Conservation (phyloP, 2,329 filamentous ascomycete genomes). For the Dactylonectria macrodidyma region DNA sequence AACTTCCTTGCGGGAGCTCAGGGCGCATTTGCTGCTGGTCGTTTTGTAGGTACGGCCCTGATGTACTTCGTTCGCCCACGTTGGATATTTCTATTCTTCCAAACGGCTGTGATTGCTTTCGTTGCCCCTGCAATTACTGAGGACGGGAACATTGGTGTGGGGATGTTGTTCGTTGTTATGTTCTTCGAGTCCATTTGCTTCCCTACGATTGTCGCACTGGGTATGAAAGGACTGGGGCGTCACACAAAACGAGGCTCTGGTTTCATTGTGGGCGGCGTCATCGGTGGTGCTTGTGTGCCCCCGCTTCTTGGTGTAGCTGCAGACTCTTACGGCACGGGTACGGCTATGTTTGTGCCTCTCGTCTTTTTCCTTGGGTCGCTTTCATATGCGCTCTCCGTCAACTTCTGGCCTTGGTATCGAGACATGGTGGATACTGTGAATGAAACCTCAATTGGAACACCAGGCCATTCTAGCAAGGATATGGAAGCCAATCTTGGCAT, state of each 20-base stretch:
- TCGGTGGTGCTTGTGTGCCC: constrained; percentile 81
- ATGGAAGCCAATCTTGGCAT: not conserved
- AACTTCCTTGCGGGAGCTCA: constrained; percentile 82
- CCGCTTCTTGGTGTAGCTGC: constrained; percentile 78
- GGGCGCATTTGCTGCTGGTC: constrained; percentile 79
- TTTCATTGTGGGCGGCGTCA: constrained; percentile 77
- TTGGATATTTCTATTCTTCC: constrained; percentile 76
- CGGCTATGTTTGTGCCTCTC: constrained; percentile 77
- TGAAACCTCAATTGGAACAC: not conserved
- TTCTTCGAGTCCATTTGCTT: constrained; percentile 88
- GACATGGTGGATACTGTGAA: not conserved
- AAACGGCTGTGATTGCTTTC: constrained; percentile 77
- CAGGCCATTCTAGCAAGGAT: not conserved
- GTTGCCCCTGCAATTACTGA: constrained; percentile 63
- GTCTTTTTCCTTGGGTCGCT: constrained; percentile 69
- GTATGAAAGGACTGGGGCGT: constrained; percentile 80
- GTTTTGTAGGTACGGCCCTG: constrained; percentile 77
- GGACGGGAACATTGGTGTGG: constrained; percentile 62
- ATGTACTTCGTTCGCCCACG: constrained; percentile 79
- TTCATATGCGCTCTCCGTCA: constrained; percentile 72
- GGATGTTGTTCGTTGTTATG: constrained; percentile 78
- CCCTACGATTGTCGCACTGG: constrained; percentile 84
- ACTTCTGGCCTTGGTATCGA: constrained; percentile 61
- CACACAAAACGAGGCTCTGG: constrained; percentile 84
- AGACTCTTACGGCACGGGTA: constrained; percentile 71